Evolutionary conservation across 805 yeast genomes (phyloP).

Genomic region (Suhomyces pyralidae): DNA sequence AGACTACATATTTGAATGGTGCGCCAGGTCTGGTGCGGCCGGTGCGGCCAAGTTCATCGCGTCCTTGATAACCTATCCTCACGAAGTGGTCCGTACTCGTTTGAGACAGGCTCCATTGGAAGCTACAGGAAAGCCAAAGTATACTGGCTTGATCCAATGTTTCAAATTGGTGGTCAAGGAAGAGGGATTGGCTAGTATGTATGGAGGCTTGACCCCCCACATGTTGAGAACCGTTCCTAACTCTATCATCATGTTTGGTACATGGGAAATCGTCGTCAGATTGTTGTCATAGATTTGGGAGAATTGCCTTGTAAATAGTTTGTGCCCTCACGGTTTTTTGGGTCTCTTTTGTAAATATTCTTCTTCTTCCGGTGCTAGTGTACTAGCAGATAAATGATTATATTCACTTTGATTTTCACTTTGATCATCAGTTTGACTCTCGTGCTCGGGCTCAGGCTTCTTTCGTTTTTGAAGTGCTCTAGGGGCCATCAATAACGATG

Average conservation of each 20-base stretch:
- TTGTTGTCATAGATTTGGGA: slow-evolving; percentile 21
- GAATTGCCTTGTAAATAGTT: slow-evolving; percentile 7
- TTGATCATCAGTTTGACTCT: slow-evolving; percentile 4
- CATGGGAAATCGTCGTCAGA: slow-evolving; percentile 78
- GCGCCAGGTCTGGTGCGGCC: slow-evolving; percentile 95
- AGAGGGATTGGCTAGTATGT: slow-evolving; percentile 90
- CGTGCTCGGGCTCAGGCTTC: neutral
- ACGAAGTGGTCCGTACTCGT: slow-evolving; percentile 94
- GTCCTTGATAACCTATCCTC: slow-evolving; percentile 91
- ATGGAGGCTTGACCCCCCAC: slow-evolving; percentile 98
- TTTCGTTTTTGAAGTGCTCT: slow-evolving; percentile 2
- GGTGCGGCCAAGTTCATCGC: slow-evolving; percentile 95
- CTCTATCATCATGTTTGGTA: slow-evolving; percentile 97
- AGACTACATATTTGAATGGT: slow-evolving; percentile 82
- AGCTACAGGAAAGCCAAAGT: slow-evolving; percentile 76
- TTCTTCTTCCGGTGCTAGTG: slow-evolving; percentile 7
- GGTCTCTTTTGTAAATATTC: neutral
- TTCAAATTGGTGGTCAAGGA: slow-evolving; percentile 82
- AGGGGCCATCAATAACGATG: slow-evolving; percentile 3
- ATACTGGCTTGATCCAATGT: slow-evolving; percentile 85
- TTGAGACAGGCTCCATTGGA: slow-evolving; percentile 86
- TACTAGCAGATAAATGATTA: neutral
- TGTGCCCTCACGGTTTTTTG: neutral
- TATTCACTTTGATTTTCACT: slow-evolving; percentile 2
- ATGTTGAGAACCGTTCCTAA: slow-evolving; percentile 95